Evolutionary conservation across 805 yeast species (phyloP), one percentile per base, ranked within the genome.

Genomic region (Isabelozyma gotoi): DNA sequence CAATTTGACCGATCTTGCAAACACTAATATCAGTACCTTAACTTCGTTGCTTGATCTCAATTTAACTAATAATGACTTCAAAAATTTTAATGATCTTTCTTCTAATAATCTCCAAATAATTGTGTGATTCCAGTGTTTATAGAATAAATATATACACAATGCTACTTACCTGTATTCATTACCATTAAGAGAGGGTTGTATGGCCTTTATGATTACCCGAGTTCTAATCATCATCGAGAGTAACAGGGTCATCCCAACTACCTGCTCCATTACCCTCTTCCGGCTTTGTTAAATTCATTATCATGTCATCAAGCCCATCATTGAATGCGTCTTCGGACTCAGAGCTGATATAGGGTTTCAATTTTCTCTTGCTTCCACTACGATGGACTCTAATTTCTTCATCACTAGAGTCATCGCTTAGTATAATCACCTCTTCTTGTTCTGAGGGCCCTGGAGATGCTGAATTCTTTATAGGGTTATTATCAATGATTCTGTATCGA

Each of bases 241-340:
- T 63, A 14, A 69, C 60, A 4, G 76, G 76, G 41, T 69, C 68
- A 24, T 62, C 68, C 70, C 70, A 65, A 38, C 66, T 65, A 0
- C 76, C 74, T 2, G 50, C 47, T 8, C 40, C 44, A n/a, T 33
- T 15, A 16, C 39, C 36, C 21, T 16, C 17, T 14, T 36, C 20
- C 11, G 19, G 29, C n/a, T 36, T 27, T n/a, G 53, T 43, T n/a
- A 62, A 41, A 5, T 46, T 44, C 24, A 59, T n/a, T 29, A 66
- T 35, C 12, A 55, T 60, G 5, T 60, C 65, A 37, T 62, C 69
- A 15, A 63, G 51, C 1, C 67, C 67, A 43, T 65, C 70, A 38
- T 65, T 48, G 40, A 59, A 53, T 8, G 50, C 51, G 10, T 52
- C 57, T 24, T 59, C 59, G 17, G 45, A n/a, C 5, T 33, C 32